Percentiles rank a stretch among this genome's conserved stretches.
These are phyloP conservation scores for Cystobasidium ongulense DNA, from an alignment of 768 basidiomycete genomes.

Conservation along the genomic window DNA sequence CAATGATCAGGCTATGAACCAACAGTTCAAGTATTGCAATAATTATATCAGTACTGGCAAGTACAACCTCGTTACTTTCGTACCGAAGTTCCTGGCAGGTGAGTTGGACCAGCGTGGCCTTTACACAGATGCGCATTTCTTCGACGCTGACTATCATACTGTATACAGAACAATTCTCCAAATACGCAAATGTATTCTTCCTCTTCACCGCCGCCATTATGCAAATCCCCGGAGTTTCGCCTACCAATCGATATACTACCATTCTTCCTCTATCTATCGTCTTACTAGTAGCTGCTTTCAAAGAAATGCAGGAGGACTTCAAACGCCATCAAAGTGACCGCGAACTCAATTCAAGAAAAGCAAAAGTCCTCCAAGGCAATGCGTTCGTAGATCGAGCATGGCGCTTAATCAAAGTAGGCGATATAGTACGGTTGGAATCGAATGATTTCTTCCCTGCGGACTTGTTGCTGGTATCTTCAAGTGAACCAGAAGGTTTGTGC, in stretches of 20 bases:
- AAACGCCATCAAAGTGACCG: constrained; percentile 95
- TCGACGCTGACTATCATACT: background rate
- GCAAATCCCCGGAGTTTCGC: constrained; percentile 95
- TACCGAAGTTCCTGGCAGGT: constrained; percentile 91
- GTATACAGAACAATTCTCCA: constrained; percentile 41
- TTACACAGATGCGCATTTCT: background rate
- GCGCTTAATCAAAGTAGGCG: constrained; percentile 83
- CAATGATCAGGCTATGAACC: constrained; percentile 60
- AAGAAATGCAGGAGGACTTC: constrained; percentile 89
- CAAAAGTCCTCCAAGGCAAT: constrained; percentile 63
- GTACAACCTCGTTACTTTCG: constrained; percentile 76
- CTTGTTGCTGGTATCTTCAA: constrained; percentile 72
- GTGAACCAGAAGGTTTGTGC: constrained; percentile 93
- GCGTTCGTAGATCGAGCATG: constrained; percentile 68
- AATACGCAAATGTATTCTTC: constrained; percentile 98
- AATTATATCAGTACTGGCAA: constrained; percentile 93
- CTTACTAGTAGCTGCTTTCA: constrained; percentile 84
- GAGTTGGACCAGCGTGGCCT: constrained; percentile 41
- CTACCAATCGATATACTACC: constrained; percentile 89
- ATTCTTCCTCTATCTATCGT: constrained; percentile 83
- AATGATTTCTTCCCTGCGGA: constrained; percentile 96
- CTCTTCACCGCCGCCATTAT: constrained; percentile 94
- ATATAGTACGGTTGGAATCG: constrained; percentile 79
- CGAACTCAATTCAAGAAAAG: constrained; percentile 73
- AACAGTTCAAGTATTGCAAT: constrained; percentile 58